Evolutionary conservation across 768 basidiomycete species (phyloP).

Genomic region (Termitomyces bulborhizus): DNA sequence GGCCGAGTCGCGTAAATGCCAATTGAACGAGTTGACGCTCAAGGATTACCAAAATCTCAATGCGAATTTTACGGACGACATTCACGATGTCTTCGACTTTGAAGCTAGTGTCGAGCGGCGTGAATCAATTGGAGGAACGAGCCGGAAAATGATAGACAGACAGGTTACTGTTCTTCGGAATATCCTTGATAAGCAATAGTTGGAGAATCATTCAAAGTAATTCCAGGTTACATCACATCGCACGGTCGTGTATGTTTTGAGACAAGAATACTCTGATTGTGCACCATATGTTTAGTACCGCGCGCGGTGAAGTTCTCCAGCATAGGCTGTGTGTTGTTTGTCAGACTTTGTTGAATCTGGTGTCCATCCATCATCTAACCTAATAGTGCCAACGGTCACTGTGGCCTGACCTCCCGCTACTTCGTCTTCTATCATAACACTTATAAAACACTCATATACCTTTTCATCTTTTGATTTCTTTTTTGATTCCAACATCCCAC

Average conservation of each 20-base stretch:
- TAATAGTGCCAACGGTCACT: constrained; percentile 12
- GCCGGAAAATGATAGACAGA: constrained; percentile 73
- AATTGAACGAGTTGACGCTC: constrained; percentile 75
- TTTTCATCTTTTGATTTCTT: constrained; percentile 11
- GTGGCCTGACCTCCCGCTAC: constrained; percentile 15
- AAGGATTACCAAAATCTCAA: constrained; percentile 75
- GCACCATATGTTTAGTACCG: neutral
- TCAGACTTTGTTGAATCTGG: constrained; percentile 12
- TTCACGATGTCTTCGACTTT: constrained; percentile 86
- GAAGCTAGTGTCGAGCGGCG: constrained; percentile 92
- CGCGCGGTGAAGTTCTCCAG: neutral
- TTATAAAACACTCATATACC: constrained; percentile 6
- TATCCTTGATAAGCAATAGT: constrained; percentile 32
- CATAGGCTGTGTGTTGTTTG: constrained; percentile 11
- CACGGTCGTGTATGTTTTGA: neutral
- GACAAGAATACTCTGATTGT: neutral
- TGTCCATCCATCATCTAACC: constrained; percentile 6
- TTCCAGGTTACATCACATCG: neutral
- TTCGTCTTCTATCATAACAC: constrained; percentile 5
- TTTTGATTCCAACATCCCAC: constrained; percentile 14
- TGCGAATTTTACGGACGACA: constrained; percentile 75
- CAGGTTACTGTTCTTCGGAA: constrained; percentile 76
- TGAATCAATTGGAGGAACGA: constrained; percentile 89
- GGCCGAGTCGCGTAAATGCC: constrained; percentile 77
- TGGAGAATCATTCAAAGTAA: neutral